These are phyloP conservation scores for Fusarium algeriense DNA, from an alignment of 2,329 filamentous ascomycete species.

Conservation along the genomic window DNA sequence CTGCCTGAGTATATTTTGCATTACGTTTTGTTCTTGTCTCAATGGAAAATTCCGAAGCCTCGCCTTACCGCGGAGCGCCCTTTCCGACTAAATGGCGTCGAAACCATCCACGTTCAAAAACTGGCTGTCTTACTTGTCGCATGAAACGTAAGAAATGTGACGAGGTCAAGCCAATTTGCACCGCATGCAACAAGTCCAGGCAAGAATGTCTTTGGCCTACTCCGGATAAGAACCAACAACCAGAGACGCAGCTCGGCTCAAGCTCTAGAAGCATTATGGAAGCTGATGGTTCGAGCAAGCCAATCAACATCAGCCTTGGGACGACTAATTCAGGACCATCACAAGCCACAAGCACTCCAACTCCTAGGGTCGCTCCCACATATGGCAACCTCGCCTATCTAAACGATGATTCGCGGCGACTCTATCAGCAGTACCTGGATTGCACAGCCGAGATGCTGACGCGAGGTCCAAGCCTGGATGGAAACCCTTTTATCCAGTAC, in stretches of 20 bases:
- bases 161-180: background rate
- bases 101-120: conserved; percentile 21
- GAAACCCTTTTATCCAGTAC: conserved; percentile 18
- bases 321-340: no score
- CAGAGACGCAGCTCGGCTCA: background rate
- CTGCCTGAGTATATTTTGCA: background rate
- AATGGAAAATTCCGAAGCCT: background rate
- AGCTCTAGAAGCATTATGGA: background rate
- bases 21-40: background rate
- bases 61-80: background rate
- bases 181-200: background rate
- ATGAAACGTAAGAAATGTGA: conserved; percentile 25
- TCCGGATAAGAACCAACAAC: background rate
- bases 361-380: background rate
- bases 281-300: background rate
- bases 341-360: background rate
- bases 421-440: conserved; percentile 18
- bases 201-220: conserved; percentile 2
- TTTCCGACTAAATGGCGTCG: conserved; percentile 21
- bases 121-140: conserved; percentile 9
- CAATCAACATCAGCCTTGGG: background rate
- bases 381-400: conserved; percentile 16
- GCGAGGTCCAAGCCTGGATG: background rate
- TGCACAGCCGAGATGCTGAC: conserved; percentile 10
- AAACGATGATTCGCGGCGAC: conserved; percentile 4